Conservation (phyloP, 2,329 filamentous ascomycete genomes). For the Botryosphaeria dothidea region DNA sequence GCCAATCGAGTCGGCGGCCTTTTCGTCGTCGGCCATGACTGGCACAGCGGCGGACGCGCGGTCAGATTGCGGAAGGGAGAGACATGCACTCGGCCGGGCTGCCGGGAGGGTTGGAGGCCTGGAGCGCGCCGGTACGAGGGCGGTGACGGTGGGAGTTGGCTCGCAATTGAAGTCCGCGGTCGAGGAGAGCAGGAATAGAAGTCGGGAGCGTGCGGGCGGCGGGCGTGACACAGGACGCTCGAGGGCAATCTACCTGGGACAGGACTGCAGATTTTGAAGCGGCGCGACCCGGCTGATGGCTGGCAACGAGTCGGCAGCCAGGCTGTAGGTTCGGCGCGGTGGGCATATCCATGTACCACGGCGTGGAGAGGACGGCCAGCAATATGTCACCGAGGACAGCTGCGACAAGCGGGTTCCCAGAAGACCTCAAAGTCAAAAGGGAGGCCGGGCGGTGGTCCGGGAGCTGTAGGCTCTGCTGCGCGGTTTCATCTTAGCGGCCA, state of each 20-base stretch:
- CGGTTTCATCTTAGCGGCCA: constrained; percentile 11
- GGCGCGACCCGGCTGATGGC: constrained; percentile 9
- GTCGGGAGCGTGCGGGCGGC: constrained; percentile 10
- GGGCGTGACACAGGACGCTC: constrained; percentile 9
- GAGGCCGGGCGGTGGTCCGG: not conserved
- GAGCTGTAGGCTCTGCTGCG: not conserved
- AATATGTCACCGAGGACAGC: constrained; percentile 3
- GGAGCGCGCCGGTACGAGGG: constrained; percentile 5
- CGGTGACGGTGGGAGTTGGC: not conserved
- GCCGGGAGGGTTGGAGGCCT: constrained; percentile 1
- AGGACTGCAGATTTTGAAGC: constrained; percentile 13
- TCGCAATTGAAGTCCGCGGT: not conserved
- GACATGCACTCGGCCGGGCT: constrained; percentile 5
- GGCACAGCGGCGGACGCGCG: constrained; percentile 9
- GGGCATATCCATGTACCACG: constrained; percentile 10
- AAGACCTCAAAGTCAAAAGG: constrained; percentile 8
- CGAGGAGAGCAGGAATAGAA: not conserved
- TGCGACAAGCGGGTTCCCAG: not conserved
- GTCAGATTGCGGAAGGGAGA: not conserved
- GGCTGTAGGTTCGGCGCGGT: not conserved
- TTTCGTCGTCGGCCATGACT: constrained; percentile 32
- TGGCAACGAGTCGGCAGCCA: constrained; percentile 11
- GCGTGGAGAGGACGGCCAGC: not conserved
- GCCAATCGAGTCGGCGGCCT: constrained; percentile 22
- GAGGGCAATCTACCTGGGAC: constrained; percentile 17